A percentile compares a stretch with the other conserved stretches of the same genome.
These are phyloP conservation scores for Erythrophleum fordii DNA, from an alignment of 306 rosid genomes.

Conservation along the genomic window DNA sequence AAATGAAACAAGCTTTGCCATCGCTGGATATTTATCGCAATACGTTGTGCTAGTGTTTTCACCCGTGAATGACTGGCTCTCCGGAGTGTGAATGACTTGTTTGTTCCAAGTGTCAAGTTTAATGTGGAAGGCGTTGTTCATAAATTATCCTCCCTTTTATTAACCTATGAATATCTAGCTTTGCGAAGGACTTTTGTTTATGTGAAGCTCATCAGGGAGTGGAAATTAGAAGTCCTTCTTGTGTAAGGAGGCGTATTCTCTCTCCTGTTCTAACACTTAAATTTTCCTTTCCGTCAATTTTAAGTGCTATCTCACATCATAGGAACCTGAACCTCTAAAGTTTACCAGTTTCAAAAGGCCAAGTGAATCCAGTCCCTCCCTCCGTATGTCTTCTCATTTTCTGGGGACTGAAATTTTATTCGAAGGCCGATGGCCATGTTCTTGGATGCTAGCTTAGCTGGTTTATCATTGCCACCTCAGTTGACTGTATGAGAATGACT, in stretches of 20 bases:
- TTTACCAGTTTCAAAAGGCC: neutral
- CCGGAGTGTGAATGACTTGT: neutral
- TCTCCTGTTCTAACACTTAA: neutral
- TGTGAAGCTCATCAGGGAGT: neutral
- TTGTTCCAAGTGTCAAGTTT: neutral
- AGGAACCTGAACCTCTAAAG: neutral
- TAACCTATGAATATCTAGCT: neutral
- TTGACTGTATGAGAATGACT: conserved; percentile 1
- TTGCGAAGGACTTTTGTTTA: neutral
- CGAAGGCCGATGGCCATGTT: neutral
- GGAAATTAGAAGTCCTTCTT: too few species aligned
- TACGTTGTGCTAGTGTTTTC: neutral
- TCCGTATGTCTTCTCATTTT: neutral
- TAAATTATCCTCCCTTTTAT: neutral
- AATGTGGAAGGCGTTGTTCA: neutral
- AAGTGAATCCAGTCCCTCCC: neutral
- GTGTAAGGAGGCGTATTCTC: too few species aligned
- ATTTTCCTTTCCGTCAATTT: neutral
- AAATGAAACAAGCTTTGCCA: conserved; percentile 10
- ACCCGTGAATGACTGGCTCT: conserved; percentile 14
- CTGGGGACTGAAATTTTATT: neutral
- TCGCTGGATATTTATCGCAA: neutral
- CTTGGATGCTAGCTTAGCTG: neutral
- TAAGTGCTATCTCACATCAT: neutral
- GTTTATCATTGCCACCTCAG: neutral